phyloP scores from a whole-genome alignment of 148 eudicot species.

The Rhododendron mucronatum region DNA sequence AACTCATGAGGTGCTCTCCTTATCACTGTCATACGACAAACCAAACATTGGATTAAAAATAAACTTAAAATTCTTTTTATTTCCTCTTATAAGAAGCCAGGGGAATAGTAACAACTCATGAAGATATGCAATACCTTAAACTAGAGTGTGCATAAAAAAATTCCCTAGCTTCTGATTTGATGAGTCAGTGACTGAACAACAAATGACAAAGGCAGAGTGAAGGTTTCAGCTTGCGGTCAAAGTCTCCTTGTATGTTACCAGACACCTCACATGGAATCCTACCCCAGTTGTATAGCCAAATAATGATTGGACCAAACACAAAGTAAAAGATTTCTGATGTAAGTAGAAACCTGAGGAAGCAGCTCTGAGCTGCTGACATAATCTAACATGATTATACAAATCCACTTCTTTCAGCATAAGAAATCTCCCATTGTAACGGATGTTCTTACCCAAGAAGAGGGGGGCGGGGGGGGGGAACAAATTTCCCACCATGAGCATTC shows the following conservation, averaged over 20 bases:
- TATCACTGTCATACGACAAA: conserved; percentile 58
- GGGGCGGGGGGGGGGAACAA: background rate
- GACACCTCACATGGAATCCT: background rate
- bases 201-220: background rate
- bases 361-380: background rate
- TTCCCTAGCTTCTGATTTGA: background rate
- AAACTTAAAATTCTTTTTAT: background rate
- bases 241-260: background rate
- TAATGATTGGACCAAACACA: background rate
- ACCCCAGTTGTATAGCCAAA: background rate
- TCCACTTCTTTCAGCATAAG: background rate
- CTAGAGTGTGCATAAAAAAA: background rate
- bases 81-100: background rate
- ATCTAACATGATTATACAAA: background rate
- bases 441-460: background rate
- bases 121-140: background rate
- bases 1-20: conserved; percentile 99
- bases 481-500: background rate
- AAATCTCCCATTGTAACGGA: background rate
- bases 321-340: background rate
- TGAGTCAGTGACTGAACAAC: background rate
- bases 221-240: background rate
- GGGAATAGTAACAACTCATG: background rate
- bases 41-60: background rate
- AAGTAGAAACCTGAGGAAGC: background rate